Percentiles rank a stretch among this genome's conserved stretches.
Evolutionary conservation across 257 asterid species (phyloP).

Genomic region (Solanum appendiculatum): DNA sequence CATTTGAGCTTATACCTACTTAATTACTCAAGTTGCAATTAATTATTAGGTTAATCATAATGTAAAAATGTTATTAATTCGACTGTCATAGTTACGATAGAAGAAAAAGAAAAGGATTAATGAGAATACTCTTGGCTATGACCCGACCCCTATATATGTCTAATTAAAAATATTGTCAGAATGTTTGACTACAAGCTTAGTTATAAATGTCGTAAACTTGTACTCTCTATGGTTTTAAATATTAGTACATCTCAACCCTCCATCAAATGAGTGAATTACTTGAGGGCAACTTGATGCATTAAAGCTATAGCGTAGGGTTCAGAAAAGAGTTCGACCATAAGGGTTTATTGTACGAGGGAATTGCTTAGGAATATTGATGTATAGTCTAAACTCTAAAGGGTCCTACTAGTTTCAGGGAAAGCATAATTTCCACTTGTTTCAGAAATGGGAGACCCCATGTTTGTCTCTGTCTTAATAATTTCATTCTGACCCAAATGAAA

Average conservation of each 20-base stretch:
- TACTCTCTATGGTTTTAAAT: not conserved
- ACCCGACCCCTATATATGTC: not conserved
- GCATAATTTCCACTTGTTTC: not conserved
- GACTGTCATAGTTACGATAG: too few species aligned
- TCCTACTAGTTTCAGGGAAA: not conserved
- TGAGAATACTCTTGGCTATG: not conserved
- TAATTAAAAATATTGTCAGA: not conserved
- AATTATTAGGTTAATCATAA: not conserved
- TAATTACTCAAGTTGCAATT: too few species aligned
- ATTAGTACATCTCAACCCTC: not conserved
- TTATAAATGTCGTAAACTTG: not conserved
- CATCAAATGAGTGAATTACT: too few species aligned
- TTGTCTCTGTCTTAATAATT: not conserved
- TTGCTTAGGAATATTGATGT: not conserved
- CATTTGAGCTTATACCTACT: too few species aligned
- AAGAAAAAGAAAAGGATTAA: too few species aligned
- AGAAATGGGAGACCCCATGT: not conserved
- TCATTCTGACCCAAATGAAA: not conserved
- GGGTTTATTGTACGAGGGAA: not conserved
- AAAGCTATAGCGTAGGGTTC: too few species aligned
- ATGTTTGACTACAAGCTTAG: not conserved
- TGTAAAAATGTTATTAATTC: not conserved
- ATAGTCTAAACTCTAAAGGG: not conserved
- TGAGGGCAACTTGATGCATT: rapidly evolving
- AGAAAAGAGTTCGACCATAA: rapidly evolving